A percentile compares a stretch with the other conserved stretches of the same genome.
These are phyloP conservation scores for Solanum tacnaense DNA, from an alignment of 257 asterid genomes.

Conservation along the genomic window DNA sequence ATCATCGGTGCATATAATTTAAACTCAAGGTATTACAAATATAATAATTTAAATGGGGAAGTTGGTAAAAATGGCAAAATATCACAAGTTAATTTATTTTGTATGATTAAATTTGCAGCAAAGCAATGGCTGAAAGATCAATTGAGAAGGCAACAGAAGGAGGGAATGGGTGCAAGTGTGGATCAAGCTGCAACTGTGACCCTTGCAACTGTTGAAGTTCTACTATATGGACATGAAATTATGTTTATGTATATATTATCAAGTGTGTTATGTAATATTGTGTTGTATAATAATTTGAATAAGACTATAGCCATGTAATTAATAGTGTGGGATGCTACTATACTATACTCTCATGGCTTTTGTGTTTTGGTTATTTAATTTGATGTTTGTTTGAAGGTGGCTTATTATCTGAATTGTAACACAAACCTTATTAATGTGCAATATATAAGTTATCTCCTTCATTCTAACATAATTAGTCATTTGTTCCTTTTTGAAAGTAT, in stretches of 20 bases:
- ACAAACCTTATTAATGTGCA: background rate
- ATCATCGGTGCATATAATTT: too few relatives aligned
- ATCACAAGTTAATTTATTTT: background rate
- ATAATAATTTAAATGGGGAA: background rate
- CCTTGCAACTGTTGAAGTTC: conserved; percentile 25
- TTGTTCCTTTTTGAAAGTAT: background rate
- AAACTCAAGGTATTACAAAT: background rate
- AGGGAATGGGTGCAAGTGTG: conserved; percentile 42
- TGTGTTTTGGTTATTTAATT: background rate
- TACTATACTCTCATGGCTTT: background rate
- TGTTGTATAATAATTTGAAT: background rate
- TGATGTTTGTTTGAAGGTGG: background rate
- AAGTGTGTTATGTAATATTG: background rate
- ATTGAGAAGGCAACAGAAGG: conserved; percentile 26
- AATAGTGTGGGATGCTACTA: background rate
- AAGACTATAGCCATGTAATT: background rate
- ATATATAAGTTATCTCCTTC: background rate
- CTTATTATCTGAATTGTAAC: background rate
- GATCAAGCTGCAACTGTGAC: conserved; percentile 36
- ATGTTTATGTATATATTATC: background rate
- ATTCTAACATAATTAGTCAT: background rate
- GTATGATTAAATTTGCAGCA: background rate
- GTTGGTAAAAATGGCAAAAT: background rate
- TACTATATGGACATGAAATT: background rate
- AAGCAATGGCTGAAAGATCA: conserved; percentile 12